Percentiles rank a stretch among this genome's conserved stretches.
Conservation (phyloP, 768 basidiomycete species). For the Leccinum truebloodii region DNA sequence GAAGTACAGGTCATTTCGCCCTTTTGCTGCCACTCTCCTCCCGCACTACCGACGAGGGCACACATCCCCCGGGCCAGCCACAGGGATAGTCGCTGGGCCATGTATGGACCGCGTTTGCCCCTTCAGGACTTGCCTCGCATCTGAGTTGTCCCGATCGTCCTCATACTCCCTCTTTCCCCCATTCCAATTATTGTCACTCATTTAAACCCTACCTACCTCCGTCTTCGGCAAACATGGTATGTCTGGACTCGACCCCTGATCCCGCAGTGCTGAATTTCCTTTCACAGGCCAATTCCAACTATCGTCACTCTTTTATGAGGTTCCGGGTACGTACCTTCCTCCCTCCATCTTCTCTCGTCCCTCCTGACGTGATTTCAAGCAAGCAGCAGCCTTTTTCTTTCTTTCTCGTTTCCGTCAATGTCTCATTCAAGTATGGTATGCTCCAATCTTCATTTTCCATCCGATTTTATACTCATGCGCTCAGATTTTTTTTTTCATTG, state of each 20-base stretch:
- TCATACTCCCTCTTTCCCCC: no score
- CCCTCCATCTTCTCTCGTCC: no score
- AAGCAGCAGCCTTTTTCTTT: no score
- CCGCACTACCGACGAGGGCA: slow-evolving; percentile 4
- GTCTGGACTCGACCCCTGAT: background rate
- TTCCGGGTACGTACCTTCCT: no score
- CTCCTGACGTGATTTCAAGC: no score
- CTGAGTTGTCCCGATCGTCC: slow-evolving; percentile 1
- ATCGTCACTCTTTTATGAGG: no score
- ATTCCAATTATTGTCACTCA: slow-evolving; percentile 21
- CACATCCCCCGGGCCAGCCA: background rate
- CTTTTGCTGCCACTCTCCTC: background rate
- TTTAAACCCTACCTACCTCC: slow-evolving; percentile 1
- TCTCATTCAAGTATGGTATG: no score
- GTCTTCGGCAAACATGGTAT: slow-evolving; percentile 6
- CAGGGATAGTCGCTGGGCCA: slow-evolving; percentile 3
- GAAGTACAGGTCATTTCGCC: background rate
- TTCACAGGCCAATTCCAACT: background rate
- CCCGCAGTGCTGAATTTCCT: background rate
- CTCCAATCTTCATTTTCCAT: no score
- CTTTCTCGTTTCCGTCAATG: no score
- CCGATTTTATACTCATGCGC: no score
- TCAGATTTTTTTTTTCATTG: background rate
- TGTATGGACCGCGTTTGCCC: background rate
- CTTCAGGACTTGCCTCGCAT: background rate